phyloP scores from a whole-genome alignment of 1,139 yeast species.

The Pichia sp. region DNA sequence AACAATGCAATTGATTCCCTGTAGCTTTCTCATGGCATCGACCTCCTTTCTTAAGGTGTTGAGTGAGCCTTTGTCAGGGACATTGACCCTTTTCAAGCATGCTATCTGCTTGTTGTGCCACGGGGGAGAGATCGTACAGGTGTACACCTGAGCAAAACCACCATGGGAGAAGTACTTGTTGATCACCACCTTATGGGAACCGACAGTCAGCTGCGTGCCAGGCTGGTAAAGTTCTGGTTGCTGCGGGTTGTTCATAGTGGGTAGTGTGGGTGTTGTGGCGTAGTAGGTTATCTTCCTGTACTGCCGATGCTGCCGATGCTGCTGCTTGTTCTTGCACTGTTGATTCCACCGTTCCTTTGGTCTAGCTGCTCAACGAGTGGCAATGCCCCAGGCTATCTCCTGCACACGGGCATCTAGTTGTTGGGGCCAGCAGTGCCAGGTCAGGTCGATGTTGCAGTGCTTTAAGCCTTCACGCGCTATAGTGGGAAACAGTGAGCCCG shows the following conservation, averaged over 20 bases:
- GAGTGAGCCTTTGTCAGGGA: conserved; percentile 67
- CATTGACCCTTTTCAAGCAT: conserved; percentile 71
- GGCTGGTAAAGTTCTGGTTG: conserved; percentile 22
- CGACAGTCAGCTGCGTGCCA: conserved; percentile 31
- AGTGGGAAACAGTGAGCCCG: not conserved
- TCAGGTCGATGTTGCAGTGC: not conserved
- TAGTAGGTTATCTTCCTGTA: not conserved
- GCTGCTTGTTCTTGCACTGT: not conserved
- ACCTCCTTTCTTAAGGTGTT: conserved; percentile 71
- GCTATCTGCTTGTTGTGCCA: conserved; percentile 41
- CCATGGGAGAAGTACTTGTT: conserved; percentile 34
- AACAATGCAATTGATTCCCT: conserved; percentile 76
- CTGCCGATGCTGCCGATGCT: not conserved
- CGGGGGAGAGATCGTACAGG: conserved; percentile 45
- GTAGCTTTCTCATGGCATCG: conserved; percentile 75
- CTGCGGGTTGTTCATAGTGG: conserved; percentile 1
- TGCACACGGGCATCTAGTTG: no score
- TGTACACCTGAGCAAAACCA: conserved; percentile 58
- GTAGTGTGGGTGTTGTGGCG: not conserved
- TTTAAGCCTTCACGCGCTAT: not conserved
- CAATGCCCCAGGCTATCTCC: no score
- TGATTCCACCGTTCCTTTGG: not conserved
- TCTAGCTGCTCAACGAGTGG: no score
- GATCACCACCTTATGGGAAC: conserved; percentile 30
- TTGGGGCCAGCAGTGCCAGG: not conserved